Evolutionary conservation across 345 rosid species (phyloP), one percentile per base, ranked within the genome.

Genomic region (Citrus medica): DNA sequence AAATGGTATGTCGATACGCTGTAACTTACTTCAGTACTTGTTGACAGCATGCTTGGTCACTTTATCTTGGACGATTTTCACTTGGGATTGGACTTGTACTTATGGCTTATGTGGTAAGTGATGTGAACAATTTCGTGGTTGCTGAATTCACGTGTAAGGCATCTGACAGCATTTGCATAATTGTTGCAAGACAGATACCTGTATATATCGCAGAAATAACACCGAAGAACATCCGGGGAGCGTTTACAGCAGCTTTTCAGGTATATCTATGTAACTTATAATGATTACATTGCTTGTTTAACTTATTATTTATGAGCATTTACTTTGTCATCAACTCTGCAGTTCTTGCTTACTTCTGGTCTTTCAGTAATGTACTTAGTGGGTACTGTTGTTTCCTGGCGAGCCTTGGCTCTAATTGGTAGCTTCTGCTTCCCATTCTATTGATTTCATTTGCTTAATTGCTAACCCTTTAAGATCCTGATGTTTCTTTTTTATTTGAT

Each of bases 11-110:
- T 13, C 5, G 5, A 46, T 3, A 12, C 17, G 51, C 51, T 46
- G 14, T 17, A 17, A 17, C 58, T 53, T 16, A 53, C 5, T 46
- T 67, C 68, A 21, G 21, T 79, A 48, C 51, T 62, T 17, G 51
- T 42, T 35, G 3, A 12, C 16, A 86, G 89, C 71, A 53, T 67
- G 80, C 84, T 66, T 84, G 76, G 84, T 79, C 77, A 37, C 82
- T 86, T 17, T 82, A 88, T 74, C 32, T 83, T 38, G 89, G 88
- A 51, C 82, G 91, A 78, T 62, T 79, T 13, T 77, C 62, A 1
- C 24, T 58, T 6, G 88, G 90, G 7, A 67, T 83, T 33, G 89
- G 89, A 80, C 12, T 81, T 25, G 85, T 84, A 61, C 22, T 86
- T 65, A 33, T 79, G 30, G 72, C 78, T 76, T 86, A 82, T 67